These are phyloP conservation scores for Melastoma candidum DNA, from an alignment of 441 rosid species.

Conservation along the genomic window DNA sequence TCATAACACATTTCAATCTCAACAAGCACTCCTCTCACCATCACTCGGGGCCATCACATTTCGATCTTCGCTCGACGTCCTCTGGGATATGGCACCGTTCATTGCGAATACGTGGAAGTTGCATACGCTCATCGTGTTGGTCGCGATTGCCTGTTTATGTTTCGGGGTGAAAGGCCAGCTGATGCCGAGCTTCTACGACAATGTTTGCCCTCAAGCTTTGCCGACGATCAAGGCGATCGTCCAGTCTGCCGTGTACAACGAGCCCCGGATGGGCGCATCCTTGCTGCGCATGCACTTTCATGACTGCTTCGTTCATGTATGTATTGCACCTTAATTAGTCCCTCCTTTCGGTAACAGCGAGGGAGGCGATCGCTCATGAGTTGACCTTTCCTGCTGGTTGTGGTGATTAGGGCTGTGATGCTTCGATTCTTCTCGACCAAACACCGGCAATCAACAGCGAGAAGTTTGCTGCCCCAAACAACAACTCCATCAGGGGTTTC, in stretches of 20 bases:
- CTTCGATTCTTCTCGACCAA: conserved; percentile 39
- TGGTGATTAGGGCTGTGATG: conserved; percentile 47
- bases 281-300: conserved; percentile 46
- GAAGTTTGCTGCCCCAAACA: conserved; percentile 25
- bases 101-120: too few species aligned
- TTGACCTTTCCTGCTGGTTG: too few species aligned
- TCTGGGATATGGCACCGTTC: too few species aligned
- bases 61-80: too few species aligned
- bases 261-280: conserved; percentile 51
- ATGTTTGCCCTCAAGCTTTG: conserved; percentile 39
- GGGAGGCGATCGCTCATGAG: neutral
- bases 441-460: conserved; percentile 28
- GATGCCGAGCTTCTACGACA: conserved; percentile 27
- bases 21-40: too few species aligned
- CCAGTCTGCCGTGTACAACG: conserved; percentile 26
- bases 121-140: too few species aligned
- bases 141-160: too few species aligned
- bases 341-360: too few species aligned
- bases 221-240: conserved; percentile 32
- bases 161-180: conserved; percentile 8
- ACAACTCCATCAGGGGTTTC: conserved; percentile 33
- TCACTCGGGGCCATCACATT: too few species aligned
- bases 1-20: too few species aligned
- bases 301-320: conserved; percentile 45
- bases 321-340: neutral